phyloP scores from a whole-genome alignment of 2,329 filamentous ascomycete species.

The Microdochium paspali region DNA sequence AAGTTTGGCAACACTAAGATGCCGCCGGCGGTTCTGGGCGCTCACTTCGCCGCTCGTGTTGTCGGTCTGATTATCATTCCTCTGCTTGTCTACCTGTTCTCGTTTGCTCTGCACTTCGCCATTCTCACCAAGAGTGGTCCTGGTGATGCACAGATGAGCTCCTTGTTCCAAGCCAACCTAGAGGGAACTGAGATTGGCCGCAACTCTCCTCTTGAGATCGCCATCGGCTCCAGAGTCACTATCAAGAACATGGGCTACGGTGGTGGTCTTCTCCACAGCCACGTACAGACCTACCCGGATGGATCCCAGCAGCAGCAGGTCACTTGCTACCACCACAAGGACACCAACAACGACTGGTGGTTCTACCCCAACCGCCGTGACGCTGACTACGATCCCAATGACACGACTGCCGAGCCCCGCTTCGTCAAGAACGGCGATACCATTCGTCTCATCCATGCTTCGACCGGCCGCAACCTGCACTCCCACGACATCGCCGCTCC shows the following conservation, averaged over 20 bases:
- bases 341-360: slow-evolving; percentile 99
- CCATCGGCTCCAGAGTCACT: slow-evolving; percentile 79
- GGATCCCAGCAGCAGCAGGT: slow-evolving; percentile 92
- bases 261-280: slow-evolving; percentile 89
- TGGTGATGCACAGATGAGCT: slow-evolving; percentile 99
- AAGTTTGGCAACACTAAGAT: slow-evolving; percentile 95
- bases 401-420: slow-evolving; percentile 44
- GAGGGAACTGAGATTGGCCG: slow-evolving; percentile 88
- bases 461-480: slow-evolving; percentile 95
- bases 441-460: slow-evolving; percentile 84
- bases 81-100: slow-evolving; percentile 86
- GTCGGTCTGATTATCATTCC: slow-evolving; percentile 84
- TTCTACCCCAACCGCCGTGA: slow-evolving; percentile 88
- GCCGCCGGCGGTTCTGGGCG: slow-evolving; percentile 55
- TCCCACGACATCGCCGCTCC: slow-evolving; percentile 87
- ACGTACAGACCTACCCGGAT: slow-evolving; percentile 92
- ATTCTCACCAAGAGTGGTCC: slow-evolving; percentile 90
- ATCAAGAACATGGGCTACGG: slow-evolving; percentile 99
- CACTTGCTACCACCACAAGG: slow-evolving; percentile 99
- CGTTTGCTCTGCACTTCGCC: slow-evolving; percentile 89
- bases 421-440: slow-evolving; percentile 70
- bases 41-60: slow-evolving; percentile 72
- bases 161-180: slow-evolving; percentile 95
- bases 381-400: slow-evolving; percentile 58
- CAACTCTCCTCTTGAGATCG: slow-evolving; percentile 88